Evolutionary conservation across 768 basidiomycete species (phyloP), one percentile per base, ranked within the genome.

Genomic region (Lentinula sp.): DNA sequence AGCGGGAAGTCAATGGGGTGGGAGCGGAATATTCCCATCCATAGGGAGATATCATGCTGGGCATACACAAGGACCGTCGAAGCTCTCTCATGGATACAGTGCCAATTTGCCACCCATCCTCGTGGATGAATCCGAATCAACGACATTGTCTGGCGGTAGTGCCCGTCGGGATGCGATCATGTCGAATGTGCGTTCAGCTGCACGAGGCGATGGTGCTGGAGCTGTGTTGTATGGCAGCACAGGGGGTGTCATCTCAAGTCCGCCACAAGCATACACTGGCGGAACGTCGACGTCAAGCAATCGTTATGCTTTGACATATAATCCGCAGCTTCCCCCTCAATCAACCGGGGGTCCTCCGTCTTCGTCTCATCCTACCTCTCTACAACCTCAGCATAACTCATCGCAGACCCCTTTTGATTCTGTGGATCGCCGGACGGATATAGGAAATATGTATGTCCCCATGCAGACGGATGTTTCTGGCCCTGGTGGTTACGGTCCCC

Each of bases 381-480:
- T 50, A 15, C 57, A 72, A 43, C 68, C 64, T 45, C 67, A 65
- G 59, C 78, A 74, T 57, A 74, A 77, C 54, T 64, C 71, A 1
- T 48, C 62, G 63, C 71, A 53, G 62, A 69, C 54, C 63, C 59
- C 82, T 16, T 88, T 87, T 66, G 86, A 88, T 50, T 71, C 83
- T n/a, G 65, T 87, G 16, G 86, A 86, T 58, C 77, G 83, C 54
- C 80, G 86, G 59, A 73, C 82, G 31, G 88, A 89, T 54, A 84
- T 89, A 40, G 84, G 83, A 45, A 82, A 81, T 60, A 70, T 93
- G 72, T 94, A 86, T 68, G 86, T 86, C 40, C 91, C 92, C 1
- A 82, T 94, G 80, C 92, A 93, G 70, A 88, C 91, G 37, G 91
- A 93, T 28, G 87, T 88, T 65, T 92, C 84, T 71, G 39, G 55